phyloP scores from a whole-genome alignment of 1,284 basidiomycete species.

The Phellopilus nigrolimitatus region DNA sequence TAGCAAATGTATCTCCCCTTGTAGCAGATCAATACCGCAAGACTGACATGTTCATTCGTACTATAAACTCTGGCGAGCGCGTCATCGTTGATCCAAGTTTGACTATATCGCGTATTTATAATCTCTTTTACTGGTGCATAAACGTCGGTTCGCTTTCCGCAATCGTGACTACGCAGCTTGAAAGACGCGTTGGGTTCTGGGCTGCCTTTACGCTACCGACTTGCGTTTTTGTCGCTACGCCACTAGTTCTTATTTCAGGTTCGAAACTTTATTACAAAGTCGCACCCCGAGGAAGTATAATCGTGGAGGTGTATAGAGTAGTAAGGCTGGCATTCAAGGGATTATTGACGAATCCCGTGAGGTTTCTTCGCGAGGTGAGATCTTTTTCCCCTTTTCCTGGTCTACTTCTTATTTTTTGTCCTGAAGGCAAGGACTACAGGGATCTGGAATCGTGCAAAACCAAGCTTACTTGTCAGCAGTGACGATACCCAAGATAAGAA shows the following conservation, averaged over 20 bases:
- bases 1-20: conserved; percentile 52
- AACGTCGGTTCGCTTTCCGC: conserved; percentile 52
- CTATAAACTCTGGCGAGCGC: conserved; percentile 49
- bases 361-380: conserved; percentile 17
- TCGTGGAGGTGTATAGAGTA: conserved; percentile 15
- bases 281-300: conserved; percentile 29
- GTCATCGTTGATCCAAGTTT: conserved; percentile 59
- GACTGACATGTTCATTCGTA: conserved; percentile 41
- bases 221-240: conserved; percentile 24
- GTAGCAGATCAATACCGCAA: conserved; percentile 52
- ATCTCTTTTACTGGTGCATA: conserved; percentile 49
- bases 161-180: conserved; percentile 29
- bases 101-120: conserved; percentile 47
- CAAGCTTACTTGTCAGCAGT: conserved; percentile 28
- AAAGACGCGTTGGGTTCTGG: conserved; percentile 27
- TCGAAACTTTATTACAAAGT: conserved; percentile 35
- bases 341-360: conserved; percentile 18
- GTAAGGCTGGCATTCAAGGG: conserved; percentile 20
- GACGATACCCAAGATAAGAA: conserved; percentile 26
- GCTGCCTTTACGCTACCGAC: conserved; percentile 25
- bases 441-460: conserved; percentile 61
- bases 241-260: conserved; percentile 36
- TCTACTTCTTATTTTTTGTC: not conserved
- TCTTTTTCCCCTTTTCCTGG: not conserved
- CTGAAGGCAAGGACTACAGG: conserved; percentile 27